These are phyloP conservation scores for Yamadazyma triangularis DNA, from an alignment of 1,139 yeast genomes.

Conservation along the genomic window DNA sequence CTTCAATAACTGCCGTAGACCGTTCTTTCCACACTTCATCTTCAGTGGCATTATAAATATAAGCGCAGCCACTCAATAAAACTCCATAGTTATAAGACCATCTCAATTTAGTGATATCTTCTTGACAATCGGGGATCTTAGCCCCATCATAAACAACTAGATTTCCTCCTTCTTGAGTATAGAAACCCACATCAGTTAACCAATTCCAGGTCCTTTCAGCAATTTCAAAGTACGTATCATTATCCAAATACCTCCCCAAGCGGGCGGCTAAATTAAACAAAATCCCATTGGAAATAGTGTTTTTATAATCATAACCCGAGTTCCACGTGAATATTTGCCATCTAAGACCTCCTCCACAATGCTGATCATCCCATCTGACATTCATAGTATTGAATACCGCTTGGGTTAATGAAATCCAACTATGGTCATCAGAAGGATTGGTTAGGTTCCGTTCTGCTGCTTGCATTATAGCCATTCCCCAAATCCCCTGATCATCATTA, in stretches of 20 bases:
- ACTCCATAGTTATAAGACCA: constrained; percentile 86
- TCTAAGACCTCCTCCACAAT: constrained; percentile 74
- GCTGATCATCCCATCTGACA: constrained; percentile 61
- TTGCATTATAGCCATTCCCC: constrained; percentile 59
- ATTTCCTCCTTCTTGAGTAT: constrained; percentile 31
- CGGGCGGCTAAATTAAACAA: constrained; percentile 76
- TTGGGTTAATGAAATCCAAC: constrained; percentile 69
- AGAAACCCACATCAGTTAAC: constrained; percentile 51
- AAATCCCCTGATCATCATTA: constrained; percentile 69
- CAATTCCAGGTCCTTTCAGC: constrained; percentile 70
- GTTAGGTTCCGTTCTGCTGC: constrained; percentile 62
- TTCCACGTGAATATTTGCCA: constrained; percentile 84
- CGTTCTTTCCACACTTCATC: constrained; percentile 56
- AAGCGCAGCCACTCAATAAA: constrained; percentile 67
- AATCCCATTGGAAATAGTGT: constrained; percentile 74
- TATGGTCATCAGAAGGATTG: constrained; percentile 40
- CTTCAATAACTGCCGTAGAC: constrained; percentile 45
- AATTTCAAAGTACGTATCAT: constrained; percentile 58
- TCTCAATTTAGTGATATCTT: constrained; percentile 46
- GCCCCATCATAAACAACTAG: constrained; percentile 69
- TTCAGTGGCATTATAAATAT: constrained; percentile 60
- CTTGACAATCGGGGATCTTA: constrained; percentile 50
- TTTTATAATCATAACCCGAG: constrained; percentile 74
- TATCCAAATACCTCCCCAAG: constrained; percentile 65
- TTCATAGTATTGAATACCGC: constrained; percentile 76